phyloP scores from a whole-genome alignment of 495 filamentous ascomycete genomes.

The Aspergillus mulundensis region DNA sequence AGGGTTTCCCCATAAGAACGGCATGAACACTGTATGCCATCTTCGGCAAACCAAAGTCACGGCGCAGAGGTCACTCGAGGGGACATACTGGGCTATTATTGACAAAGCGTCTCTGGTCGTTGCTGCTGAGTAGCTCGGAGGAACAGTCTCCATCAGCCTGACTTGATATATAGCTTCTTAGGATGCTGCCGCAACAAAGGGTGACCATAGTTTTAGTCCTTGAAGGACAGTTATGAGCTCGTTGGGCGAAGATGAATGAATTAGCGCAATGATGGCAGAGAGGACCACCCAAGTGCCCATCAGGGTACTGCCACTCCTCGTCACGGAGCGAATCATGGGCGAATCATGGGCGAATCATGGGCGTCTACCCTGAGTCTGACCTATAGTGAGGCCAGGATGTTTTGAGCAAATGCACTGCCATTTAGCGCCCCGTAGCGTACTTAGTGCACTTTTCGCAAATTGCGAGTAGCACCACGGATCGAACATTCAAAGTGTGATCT shows the following conservation, averaged over 20 bases:
- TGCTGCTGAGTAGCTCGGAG: constrained; percentile 58
- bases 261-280: neutral
- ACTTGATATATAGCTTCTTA: neutral
- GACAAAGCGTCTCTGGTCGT: constrained; percentile 56
- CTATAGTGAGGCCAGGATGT: neutral
- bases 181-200: neutral
- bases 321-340: constrained; percentile 9
- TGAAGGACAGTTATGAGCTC: neutral
- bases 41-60: constrained; percentile 53
- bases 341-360: constrained; percentile 6
- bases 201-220: neutral
- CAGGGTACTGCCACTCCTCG: constrained; percentile 14
- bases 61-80: constrained; percentile 55
- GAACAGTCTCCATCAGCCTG: constrained; percentile 48
- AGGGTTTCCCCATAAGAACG: constrained; percentile 63
- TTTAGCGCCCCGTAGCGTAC: neutral
- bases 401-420: neutral
- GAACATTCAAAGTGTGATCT: neutral
- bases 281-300: neutral
- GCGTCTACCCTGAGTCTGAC: constrained; percentile 2
- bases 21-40: constrained; percentile 59
- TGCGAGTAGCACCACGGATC: neutral
- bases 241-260: neutral
- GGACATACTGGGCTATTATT: constrained; percentile 59
- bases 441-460: neutral